Conservation (phyloP, 176 grass and related monocot species). For the Triticum timopheevii region DNA sequence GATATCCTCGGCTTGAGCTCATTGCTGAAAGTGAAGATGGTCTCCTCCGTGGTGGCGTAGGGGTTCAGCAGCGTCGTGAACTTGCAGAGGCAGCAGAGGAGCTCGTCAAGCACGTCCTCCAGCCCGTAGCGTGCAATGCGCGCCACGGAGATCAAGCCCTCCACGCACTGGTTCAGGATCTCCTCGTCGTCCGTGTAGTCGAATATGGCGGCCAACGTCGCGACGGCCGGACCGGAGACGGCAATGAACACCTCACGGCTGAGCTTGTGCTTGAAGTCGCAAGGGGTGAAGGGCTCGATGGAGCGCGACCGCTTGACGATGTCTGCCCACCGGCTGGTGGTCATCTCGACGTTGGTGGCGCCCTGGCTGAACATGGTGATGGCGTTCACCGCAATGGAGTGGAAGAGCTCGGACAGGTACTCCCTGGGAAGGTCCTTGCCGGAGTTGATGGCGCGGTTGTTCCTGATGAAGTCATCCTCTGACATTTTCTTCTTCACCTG, state of each 20-base stretch:
- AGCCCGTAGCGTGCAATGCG: conserved; percentile 73
- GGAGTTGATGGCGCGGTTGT: conserved; percentile 80
- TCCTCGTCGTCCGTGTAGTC: conserved; percentile 84
- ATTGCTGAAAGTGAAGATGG: conserved; percentile 83
- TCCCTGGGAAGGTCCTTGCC: conserved; percentile 78
- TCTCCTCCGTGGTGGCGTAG: conserved; percentile 83
- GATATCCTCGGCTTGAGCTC: conserved; percentile 88
- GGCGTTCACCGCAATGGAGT: conserved; percentile 73
- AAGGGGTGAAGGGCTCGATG: conserved; percentile 64
- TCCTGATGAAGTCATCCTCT: conserved; percentile 92
- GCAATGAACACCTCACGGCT: conserved; percentile 69
- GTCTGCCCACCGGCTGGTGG: conserved; percentile 53
- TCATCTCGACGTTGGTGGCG: conserved; percentile 39
- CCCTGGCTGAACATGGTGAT: conserved; percentile 63
- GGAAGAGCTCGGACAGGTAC: conserved; percentile 90
- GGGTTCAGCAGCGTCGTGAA: conserved; percentile 92
- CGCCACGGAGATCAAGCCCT: conserved; percentile 75
- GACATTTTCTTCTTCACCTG: conserved; percentile 99
- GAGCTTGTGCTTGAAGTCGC: conserved; percentile 89
- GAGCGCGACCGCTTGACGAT: conserved; percentile 52
- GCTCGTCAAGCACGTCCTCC: conserved; percentile 83
- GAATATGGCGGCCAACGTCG: conserved; percentile 77
- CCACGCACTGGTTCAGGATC: conserved; percentile 68
- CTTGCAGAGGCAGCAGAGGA: conserved; percentile 96
- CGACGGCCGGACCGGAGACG: conserved; percentile 66